phyloP scores from a whole-genome alignment of 2,329 filamentous ascomycete genomes.

The Epichloe amarillans region DNA sequence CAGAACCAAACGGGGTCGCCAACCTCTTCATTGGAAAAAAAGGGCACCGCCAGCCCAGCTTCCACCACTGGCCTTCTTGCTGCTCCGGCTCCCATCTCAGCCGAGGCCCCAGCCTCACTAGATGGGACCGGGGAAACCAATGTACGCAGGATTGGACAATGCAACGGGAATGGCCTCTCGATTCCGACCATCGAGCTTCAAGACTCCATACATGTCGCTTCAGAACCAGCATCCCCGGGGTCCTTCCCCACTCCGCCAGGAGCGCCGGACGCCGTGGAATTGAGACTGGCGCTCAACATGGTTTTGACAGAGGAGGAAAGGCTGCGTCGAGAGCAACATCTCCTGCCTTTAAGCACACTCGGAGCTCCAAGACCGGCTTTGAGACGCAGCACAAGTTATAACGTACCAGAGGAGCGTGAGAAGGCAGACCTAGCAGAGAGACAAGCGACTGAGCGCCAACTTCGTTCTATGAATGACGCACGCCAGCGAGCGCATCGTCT shows the following conservation, averaged over 20 bases:
- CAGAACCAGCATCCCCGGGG: constrained; percentile 7
- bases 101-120: not conserved
- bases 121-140: not conserved
- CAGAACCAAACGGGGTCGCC: constrained; percentile 2
- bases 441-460: constrained; percentile 22
- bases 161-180: not conserved
- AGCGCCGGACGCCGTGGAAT: constrained; percentile 24
- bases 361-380: constrained; percentile 23
- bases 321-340: constrained; percentile 6
- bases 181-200: not conserved
- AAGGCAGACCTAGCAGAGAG: constrained; percentile 27
- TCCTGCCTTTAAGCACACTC: constrained; percentile 4
- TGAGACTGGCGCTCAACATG: constrained; percentile 25
- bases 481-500: constrained; percentile 25
- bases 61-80: not conserved
- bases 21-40: constrained; percentile 1
- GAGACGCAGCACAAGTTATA: constrained; percentile 30
- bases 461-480: constrained; percentile 27
- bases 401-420: constrained; percentile 26
- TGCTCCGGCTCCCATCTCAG: not conserved
- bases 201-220: not conserved
- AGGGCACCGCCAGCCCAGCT: constrained; percentile 9
- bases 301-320: constrained; percentile 21
- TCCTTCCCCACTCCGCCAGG: constrained; percentile 17
- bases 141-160: not conserved